Conservation (phyloP, 2,329 filamentous ascomycete genomes). For the Coccinonectria pachysandricola region DNA sequence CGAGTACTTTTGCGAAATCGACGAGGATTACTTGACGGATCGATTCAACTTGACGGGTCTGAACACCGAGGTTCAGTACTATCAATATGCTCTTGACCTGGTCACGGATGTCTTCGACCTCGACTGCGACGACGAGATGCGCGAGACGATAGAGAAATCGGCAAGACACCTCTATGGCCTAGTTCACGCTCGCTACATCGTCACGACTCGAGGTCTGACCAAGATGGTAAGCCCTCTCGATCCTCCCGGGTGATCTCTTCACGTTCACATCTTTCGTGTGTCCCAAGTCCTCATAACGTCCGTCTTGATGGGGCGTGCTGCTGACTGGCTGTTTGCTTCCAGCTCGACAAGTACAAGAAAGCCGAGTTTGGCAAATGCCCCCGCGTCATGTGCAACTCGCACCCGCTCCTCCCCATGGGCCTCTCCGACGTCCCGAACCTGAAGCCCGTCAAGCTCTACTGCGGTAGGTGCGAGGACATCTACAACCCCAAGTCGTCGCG, state of each 20-base stretch:
- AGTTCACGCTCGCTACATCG: conserved; percentile 92
- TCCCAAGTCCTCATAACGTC: no score
- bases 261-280: conserved; percentile 1
- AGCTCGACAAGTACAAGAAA: conserved; percentile 99
- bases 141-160: conserved; percentile 95
- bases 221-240: conserved; percentile 68
- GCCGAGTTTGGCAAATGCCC: conserved; percentile 97
- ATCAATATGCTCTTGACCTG: conserved; percentile 95
- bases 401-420: conserved; percentile 90
- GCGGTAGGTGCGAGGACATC: conserved; percentile 90
- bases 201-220: conserved; percentile 82
- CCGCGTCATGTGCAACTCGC: conserved; percentile 85
- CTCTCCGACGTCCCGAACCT: conserved; percentile 79
- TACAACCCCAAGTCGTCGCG: conserved; percentile 98
- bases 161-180: conserved; percentile 91
- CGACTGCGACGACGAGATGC: conserved; percentile 96
- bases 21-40: conserved; percentile 97
- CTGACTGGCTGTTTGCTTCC: conserved; percentile 4
- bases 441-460: conserved; percentile 94
- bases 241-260: neutral
- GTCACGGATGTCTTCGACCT: conserved; percentile 98
- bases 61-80: conserved; percentile 96
- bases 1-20: conserved; percentile 99
- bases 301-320: conserved; percentile 1
- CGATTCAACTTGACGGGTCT: conserved; percentile 96